Conservation (phyloP, 306 rosid species). For the Sicyos baderoa region DNA sequence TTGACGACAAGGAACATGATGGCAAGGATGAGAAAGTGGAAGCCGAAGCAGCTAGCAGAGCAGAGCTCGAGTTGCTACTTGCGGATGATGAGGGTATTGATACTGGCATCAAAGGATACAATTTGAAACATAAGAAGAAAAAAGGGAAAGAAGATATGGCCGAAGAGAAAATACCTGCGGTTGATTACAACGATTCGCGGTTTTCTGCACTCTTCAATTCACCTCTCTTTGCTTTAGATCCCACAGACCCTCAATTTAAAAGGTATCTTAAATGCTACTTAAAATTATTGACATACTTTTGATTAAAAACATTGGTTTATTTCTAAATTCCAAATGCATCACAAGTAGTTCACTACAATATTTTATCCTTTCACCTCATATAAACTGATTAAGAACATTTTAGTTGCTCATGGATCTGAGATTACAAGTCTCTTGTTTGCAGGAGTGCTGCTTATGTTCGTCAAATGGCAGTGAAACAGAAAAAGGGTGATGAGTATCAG, state of each 20-base stretch:
- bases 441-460: conserved; percentile 66
- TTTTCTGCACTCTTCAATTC: conserved; percentile 51
- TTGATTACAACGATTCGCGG: conserved; percentile 63
- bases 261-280: conserved; percentile 38
- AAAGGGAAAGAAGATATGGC: conserved; percentile 44
- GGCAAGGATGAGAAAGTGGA: conserved; percentile 35
- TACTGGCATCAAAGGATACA: conserved; percentile 55
- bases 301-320: not conserved
- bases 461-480: conserved; percentile 46
- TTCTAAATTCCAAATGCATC: not conserved
- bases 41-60: conserved; percentile 38
- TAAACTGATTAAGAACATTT: not conserved
- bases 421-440: conserved; percentile 27
- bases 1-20: conserved; percentile 26
- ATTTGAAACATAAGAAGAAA: conserved; percentile 58
- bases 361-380: not conserved
- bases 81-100: conserved; percentile 66
- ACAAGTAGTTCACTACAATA: not conserved
- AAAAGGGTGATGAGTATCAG: conserved; percentile 31
- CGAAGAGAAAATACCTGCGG: conserved; percentile 57
- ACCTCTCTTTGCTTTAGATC: conserved; percentile 61
- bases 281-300: not conserved
- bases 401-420: conserved; percentile 18
- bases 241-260: conserved; percentile 83
- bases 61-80: conserved; percentile 87